Percentiles rank a stretch among this genome's conserved stretches.
Conservation (phyloP, 257 asterid genomes). For the Solanum megistacrolobum region DNA sequence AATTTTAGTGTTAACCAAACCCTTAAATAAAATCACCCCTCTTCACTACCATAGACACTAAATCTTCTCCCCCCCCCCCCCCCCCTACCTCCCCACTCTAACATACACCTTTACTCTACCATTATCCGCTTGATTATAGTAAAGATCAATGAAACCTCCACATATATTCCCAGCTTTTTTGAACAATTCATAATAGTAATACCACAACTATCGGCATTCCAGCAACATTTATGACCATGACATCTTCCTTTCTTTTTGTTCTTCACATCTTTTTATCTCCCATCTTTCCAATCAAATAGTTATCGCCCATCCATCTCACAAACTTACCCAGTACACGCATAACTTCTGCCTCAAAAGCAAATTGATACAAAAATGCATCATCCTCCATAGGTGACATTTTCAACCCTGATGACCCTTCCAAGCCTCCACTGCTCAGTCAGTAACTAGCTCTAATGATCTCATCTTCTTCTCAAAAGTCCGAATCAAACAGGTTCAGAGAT, state of each 20-base stretch:
- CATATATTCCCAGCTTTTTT: background rate
- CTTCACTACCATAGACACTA: background rate
- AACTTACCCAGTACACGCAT: background rate
- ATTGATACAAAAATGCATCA: background rate
- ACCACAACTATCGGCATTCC: background rate
- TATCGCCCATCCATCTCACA: background rate
- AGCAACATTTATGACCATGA: background rate
- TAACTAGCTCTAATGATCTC: background rate
- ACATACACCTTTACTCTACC: background rate
- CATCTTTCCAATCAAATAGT: background rate
- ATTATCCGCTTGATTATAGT: background rate
- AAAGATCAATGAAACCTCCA: no score
- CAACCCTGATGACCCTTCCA: background rate
- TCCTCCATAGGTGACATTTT: background rate
- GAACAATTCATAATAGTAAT: background rate
- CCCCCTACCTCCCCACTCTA: background rate
- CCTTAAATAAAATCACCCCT: background rate
- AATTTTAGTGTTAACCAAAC: background rate
- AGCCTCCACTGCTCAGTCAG: background rate
- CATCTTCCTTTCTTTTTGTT: background rate
- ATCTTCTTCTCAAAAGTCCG: background rate
- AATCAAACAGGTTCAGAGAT: background rate
- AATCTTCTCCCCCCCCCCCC: background rate
- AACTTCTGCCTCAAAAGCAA: background rate
- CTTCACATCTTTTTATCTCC: background rate